A percentile compares a stretch with the other conserved stretches of the same genome.
These are phyloP conservation scores for Hypomontagnella submonticulosa DNA, from an alignment of 495 filamentous ascomycete species.

Conservation along the genomic window DNA sequence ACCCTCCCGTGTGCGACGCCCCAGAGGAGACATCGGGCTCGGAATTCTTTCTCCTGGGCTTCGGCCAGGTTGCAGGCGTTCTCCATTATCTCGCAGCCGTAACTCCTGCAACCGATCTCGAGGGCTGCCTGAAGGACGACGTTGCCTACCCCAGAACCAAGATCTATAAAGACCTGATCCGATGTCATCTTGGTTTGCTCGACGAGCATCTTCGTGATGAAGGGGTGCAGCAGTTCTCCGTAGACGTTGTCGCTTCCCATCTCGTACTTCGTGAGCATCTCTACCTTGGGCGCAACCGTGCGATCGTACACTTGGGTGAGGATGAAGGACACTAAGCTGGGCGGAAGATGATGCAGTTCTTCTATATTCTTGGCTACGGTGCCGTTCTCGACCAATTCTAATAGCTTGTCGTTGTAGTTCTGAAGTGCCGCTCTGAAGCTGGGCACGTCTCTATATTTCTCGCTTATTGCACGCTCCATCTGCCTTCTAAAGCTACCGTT, in stretches of 20 bases:
- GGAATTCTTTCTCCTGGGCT: slow-evolving; percentile 86
- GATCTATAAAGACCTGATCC: slow-evolving; percentile 87
- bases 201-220: slow-evolving; percentile 80
- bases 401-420: slow-evolving; percentile 78
- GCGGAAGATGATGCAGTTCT: slow-evolving; percentile 68
- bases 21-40: slow-evolving; percentile 86
- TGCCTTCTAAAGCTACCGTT: slow-evolving; percentile 76
- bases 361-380: slow-evolving; percentile 76
- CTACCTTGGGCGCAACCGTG: slow-evolving; percentile 88
- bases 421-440: slow-evolving; percentile 76
- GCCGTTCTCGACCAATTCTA: slow-evolving; percentile 68
- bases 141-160: slow-evolving; percentile 95
- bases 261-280: slow-evolving; percentile 81
- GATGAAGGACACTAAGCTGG: slow-evolving; percentile 81
- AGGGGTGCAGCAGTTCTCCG: slow-evolving; percentile 87
- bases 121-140: slow-evolving; percentile 94
- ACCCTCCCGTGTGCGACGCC: slow-evolving; percentile 82
- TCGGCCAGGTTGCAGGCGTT: slow-evolving; percentile 87
- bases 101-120: slow-evolving; percentile 92
- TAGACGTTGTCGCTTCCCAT: slow-evolving; percentile 92
- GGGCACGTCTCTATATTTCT: slow-evolving; percentile 69
- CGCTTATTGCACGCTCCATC: slow-evolving; percentile 72
- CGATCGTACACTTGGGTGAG: slow-evolving; percentile 90
- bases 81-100: slow-evolving; percentile 95
- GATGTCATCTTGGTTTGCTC: slow-evolving; percentile 80